These are phyloP conservation scores for Claviceps quebecensis DNA, from an alignment of 2,329 filamentous ascomycete genomes.

Conservation along the genomic window DNA sequence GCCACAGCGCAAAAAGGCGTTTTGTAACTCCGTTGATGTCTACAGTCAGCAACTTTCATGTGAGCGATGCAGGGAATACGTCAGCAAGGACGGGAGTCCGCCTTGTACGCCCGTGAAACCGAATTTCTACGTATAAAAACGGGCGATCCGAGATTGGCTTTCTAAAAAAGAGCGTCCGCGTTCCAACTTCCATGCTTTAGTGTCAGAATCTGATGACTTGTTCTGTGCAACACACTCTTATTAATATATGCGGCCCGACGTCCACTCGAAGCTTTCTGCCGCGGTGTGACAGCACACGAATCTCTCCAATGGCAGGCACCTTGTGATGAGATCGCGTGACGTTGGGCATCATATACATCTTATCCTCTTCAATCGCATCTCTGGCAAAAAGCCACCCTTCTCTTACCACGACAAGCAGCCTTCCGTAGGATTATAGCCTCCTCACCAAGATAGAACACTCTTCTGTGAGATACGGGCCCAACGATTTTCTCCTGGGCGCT, in stretches of 20 bases:
- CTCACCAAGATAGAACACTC: no score
- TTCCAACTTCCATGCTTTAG: constrained; percentile 10
- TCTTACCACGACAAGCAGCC: neutral
- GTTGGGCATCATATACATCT: neutral
- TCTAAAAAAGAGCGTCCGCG: neutral
- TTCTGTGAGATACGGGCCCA: no score
- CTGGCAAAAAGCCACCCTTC: neutral
- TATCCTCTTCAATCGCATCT: neutral
- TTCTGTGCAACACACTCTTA: neutral
- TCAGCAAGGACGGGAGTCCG: neutral
- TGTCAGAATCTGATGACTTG: neutral
- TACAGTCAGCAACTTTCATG: neutral
- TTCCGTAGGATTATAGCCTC: neutral
- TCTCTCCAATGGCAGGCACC: constrained; percentile 1
- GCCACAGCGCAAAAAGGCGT: neutral
- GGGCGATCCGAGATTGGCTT: neutral
- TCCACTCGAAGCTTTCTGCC: neutral
- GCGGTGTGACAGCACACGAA: neutral
- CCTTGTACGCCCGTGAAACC: neutral
- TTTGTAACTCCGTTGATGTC: neutral
- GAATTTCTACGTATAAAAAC: neutral
- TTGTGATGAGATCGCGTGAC: neutral
- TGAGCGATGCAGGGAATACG: neutral
- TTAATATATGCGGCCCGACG: neutral
- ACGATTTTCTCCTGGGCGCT: no score